Evolutionary conservation across 2,329 filamentous ascomycete species (phyloP), one percentile per base, ranked within the genome.

Genomic region (Penicillium capsulatum): DNA sequence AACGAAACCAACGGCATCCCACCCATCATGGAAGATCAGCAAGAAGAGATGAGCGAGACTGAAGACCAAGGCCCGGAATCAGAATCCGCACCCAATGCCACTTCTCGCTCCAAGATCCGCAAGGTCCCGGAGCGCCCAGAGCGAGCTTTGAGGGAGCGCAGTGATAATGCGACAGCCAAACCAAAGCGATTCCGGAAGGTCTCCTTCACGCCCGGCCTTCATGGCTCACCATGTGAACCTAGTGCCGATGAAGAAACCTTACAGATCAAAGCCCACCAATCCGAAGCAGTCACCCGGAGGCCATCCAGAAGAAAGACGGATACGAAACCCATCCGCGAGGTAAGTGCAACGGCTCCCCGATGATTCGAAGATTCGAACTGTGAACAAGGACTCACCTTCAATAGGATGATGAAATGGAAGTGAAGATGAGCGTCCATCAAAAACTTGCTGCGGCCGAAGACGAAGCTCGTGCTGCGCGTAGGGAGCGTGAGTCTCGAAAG

Each of bases 381-480:
- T 15, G n/a, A n/a, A 17, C 10, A 3, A 32, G 11, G 40, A 42
- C 45, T 55, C 31, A 55, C 30, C 7, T 24, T 3, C 5, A 17
- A 14, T n/a, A 30, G 43, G 45, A 47, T 44, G 47, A 45, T 17
- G 26, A 35, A 11, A 40, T 36, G 6, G 50, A 55, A 28, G 42
- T 54, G 4, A 53, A 50, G n/a, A 47, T 65, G 38, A 68, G 63
- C 22, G 54, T 72, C 4, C 40, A 61, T 4, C 64, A 72, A 43
- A 72, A 70, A 44, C 60, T 72, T 7, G 67, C 66, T 9, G 60
- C 58, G 1, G 65, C 62, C 3, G 65, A 71, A 47, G 60, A 62
- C 14, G 69, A 72, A 47, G 69, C 70, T 15, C 57, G 61, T 26
- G 61, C 59, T 45, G 47, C 55, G 14, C 55, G 57, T 34, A 60